Percentiles rank a stretch among this genome's conserved stretches.
phyloP scores from a whole-genome alignment of 139 green algal genomes.

The Micractinium conductrix region DNA sequence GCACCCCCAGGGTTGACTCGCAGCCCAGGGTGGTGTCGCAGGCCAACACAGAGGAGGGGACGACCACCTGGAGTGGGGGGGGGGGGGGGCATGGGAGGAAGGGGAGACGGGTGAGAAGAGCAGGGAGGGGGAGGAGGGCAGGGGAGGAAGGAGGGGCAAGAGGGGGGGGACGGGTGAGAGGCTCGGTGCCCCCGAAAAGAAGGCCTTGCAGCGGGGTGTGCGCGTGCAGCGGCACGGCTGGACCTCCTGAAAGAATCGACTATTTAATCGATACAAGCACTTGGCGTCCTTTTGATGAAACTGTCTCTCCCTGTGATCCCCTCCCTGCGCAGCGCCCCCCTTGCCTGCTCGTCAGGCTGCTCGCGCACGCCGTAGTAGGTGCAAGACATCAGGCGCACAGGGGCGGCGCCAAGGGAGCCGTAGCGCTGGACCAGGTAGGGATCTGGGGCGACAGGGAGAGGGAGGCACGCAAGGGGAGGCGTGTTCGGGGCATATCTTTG shows the following conservation, averaged over 20 bases:
- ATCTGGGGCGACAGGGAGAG: not conserved
- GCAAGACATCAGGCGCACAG: conserved; percentile 32
- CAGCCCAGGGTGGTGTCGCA: conserved; percentile 86
- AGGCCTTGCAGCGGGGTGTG: too few relatives aligned
- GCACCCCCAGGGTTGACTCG: conserved; percentile 51
- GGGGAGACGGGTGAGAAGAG: not conserved
- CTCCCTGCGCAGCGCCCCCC: too few relatives aligned
- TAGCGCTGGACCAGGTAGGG: conserved; percentile 47
- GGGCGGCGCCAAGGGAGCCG: conserved; percentile 28
- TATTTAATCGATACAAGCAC: too few relatives aligned
- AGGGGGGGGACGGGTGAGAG: not conserved
- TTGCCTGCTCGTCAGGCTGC: conserved; percentile 20
- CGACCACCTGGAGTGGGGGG: conserved; percentile 64
- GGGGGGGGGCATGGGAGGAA: too few relatives aligned
- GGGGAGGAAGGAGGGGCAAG: not conserved
- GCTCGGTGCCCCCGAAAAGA: not conserved
- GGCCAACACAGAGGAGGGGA: conserved; percentile 83
- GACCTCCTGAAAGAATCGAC: too few relatives aligned
- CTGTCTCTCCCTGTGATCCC: too few relatives aligned
- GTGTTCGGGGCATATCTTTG: too few relatives aligned
- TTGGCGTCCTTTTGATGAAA: too few relatives aligned
- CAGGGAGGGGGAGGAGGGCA: not conserved
- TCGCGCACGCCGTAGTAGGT: conserved; percentile 33
- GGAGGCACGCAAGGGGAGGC: not conserved
- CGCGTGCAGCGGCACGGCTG: too few relatives aligned